A percentile compares a stretch with the other conserved stretches of the same genome.
Evolutionary conservation across 768 basidiomycete species (phyloP).

Genomic region (Krasilnikovozyma curviuscula): DNA sequence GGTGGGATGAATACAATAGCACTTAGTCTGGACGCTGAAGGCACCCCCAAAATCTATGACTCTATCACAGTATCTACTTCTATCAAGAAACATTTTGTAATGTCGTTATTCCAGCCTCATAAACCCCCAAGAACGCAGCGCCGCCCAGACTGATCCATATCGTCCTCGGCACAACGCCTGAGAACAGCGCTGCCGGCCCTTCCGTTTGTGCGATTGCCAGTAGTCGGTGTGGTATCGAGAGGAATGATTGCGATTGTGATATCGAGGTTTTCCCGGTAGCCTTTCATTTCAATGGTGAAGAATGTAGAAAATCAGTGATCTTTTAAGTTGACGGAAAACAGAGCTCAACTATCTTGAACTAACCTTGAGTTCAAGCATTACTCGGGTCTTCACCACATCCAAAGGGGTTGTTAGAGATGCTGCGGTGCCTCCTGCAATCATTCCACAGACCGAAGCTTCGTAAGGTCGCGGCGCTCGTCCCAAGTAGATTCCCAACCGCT

Average conservation of each 20-base stretch:
- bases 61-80: no score
- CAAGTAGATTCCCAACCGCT: constrained; percentile 37
- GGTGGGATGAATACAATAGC: no score
- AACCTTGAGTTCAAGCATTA: constrained; percentile 83
- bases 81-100: no score
- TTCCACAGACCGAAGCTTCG: constrained; percentile 59
- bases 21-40: no score
- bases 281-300: not conserved
- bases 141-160: constrained; percentile 94
- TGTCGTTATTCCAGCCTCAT: constrained; percentile 52
- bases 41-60: no score
- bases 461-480: constrained; percentile 35
- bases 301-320: not conserved
- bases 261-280: not conserved
- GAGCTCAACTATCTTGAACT: constrained; percentile 15
- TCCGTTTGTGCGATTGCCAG: constrained; percentile 49
- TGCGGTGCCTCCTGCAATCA: constrained; percentile 72
- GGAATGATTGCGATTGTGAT: constrained; percentile 27
- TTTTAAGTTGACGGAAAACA: not conserved
- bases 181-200: constrained; percentile 56
- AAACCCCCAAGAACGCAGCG: constrained; percentile 91
- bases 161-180: constrained; percentile 76
- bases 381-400: constrained; percentile 88
- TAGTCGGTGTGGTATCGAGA: constrained; percentile 41
- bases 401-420: constrained; percentile 82